A percentile compares a stretch with the other conserved stretches of the same genome.
Conservation (phyloP, 1,139 yeast genomes). For the Suhomyces maxii region DNA sequence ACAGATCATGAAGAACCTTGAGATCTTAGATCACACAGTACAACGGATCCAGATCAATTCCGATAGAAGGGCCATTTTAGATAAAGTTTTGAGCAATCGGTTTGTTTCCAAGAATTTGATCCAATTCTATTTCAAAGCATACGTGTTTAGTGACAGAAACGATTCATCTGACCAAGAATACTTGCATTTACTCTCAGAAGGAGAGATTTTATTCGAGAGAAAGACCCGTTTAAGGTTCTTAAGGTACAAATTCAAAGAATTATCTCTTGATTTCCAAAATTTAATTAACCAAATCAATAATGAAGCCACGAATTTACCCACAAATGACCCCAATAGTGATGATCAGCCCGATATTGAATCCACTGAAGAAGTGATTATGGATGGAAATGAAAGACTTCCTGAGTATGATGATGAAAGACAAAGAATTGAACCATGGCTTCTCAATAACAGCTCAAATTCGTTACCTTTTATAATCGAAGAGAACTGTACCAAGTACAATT, state of each 20-base stretch:
- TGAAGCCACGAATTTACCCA: background rate
- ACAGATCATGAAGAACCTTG: conserved; percentile 3
- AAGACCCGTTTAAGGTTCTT: conserved; percentile 13
- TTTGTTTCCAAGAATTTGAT: conserved; percentile 7
- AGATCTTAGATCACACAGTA: conserved; percentile 1
- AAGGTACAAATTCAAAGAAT: conserved; percentile 16
- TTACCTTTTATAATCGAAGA: conserved; percentile 2
- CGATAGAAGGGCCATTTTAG: conserved; percentile 5
- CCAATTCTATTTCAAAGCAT: conserved; percentile 1
- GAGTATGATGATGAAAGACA: conserved; percentile 12
- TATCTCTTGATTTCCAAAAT: conserved; percentile 10
- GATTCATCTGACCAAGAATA: background rate
- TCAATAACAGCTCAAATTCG: background rate
- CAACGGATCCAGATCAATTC: background rate
- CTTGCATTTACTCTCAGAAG: conserved; percentile 8
- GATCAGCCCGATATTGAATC: conserved; percentile 1
- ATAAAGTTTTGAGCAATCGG: conserved; percentile 7
- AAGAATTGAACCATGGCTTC: conserved; percentile 5
- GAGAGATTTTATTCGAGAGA: conserved; percentile 9
- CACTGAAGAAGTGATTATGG: conserved; percentile 6
- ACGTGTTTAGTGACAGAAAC: background rate
- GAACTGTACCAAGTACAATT: conserved; percentile 1
- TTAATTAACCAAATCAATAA: conserved; percentile 1
- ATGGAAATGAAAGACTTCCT: conserved; percentile 8
- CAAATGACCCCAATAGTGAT: background rate